Base-by-base conservation (phyloP, 2,329 filamentous ascomycete species). In the Pseudogymnoascus pannorum region DNA sequence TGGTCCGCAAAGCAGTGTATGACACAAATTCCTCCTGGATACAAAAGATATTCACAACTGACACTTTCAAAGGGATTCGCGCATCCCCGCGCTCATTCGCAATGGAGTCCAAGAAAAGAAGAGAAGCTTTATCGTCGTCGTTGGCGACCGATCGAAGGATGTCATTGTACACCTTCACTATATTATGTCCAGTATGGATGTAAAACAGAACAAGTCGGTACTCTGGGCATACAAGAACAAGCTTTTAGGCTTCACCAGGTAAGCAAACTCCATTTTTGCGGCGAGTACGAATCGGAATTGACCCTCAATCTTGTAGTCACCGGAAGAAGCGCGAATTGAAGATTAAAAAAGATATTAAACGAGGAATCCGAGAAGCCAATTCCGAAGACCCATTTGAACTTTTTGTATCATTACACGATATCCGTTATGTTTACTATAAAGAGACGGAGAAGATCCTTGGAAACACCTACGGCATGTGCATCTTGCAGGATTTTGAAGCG, bases 141-240 rank as follows among this genome's bases (percentile, higher is more conserved):
- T 99, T 51, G 94, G 94, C 71, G 92, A 99, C 75, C 86, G 86
- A 62, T 86, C 92, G 67, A 99, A 99, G 75, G 94, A 99, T 81
- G 91, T 93, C 68, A 97, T 99, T 72, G 92, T 97, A 67, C 87
- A 97, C 72, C 82, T 92, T 63, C 92, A 97, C 77, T 92, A 94
- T 72, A 95, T 99, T 71, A 89, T 97, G 81, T 88, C 92, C 58
- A 89, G 85, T 68, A 87, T 89, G 72, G 91, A 96, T 73, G 85
- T 97, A 66, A 96, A 95, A 77, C 86, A 96, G 75, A 95, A 94
- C 78, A 97, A 97, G 75, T 94, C 90, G 11, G 92, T 99, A 2
- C 79, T 99, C 9, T 99, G 94, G 94, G 93, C 94, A 18, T 99
- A 99, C 80, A 97, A 97, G 81, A 96, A 95, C 75, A 94, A 99